Percentiles rank a stretch among this genome's conserved stretches.
phyloP scores from a whole-genome alignment of 208 protist genomes.

The Leishmania martiniquensis region DNA sequence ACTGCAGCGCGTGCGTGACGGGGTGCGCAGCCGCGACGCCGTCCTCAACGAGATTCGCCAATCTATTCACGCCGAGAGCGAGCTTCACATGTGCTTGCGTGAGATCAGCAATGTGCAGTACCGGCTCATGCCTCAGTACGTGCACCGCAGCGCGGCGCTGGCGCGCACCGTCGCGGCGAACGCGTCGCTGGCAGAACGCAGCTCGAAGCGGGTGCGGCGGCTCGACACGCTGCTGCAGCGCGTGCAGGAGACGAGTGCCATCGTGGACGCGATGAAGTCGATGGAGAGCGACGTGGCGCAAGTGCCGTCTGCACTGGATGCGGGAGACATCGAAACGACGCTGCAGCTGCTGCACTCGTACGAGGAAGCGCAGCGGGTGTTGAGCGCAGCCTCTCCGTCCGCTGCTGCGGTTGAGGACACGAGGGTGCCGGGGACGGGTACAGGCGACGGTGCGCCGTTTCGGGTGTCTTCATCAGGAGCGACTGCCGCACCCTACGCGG shows the following conservation, averaged over 20 bases:
- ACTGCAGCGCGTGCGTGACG: conserved; percentile 53
- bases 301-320: conserved; percentile 35
- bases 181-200: conserved; percentile 56
- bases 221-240: conserved; percentile 57
- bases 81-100: conserved; percentile 27
- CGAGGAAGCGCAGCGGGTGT: conserved; percentile 50
- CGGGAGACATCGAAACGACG: conserved; percentile 51
- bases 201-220: conserved; percentile 49
- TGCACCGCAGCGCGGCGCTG: conserved; percentile 43
- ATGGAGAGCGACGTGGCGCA: conserved; percentile 46
- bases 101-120: conserved; percentile 51
- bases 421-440: background rate
- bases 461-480: background rate
- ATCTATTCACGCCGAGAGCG: conserved; percentile 32
- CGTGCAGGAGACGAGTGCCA: conserved; percentile 49
- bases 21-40: conserved; percentile 49
- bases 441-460: background rate
- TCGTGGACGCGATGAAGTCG: conserved; percentile 52
- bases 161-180: conserved; percentile 52
- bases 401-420: conserved; percentile 1
- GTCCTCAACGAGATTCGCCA: conserved; percentile 42
- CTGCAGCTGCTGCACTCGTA: conserved; percentile 68
- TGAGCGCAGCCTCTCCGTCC: conserved; percentile 25
- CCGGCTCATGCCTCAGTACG: conserved; percentile 50
- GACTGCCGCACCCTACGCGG: background rate